Base-by-base conservation (phyloP, 495 filamentous ascomycete species). In the Aspergillus ellipticus region DNA sequence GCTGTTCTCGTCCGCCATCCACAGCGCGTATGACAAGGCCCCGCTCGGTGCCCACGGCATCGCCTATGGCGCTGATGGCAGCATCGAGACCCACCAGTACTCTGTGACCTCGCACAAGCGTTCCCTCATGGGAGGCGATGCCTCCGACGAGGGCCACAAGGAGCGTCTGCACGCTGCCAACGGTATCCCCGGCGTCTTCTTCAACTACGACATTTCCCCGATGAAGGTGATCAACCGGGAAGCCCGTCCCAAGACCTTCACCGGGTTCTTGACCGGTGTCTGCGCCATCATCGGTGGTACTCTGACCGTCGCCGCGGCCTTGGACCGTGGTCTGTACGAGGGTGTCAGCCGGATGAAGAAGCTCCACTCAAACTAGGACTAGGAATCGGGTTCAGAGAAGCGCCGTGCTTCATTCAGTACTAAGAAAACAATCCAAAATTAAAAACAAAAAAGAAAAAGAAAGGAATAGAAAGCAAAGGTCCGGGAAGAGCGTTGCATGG, bases 221-320 rank as follows among this genome's bases (percentile, higher is more conserved):
- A 97, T 99, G 95, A 99, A 97, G 74, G 95, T 99, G 42, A 88
- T 99, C 75, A 99, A 97, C 77, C 85, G 91, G 39, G 94, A 99
- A 77, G 88, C 87, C 57, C 84, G 90, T 17, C 74, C 84, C 16
- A 97, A 97, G 76, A 84, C 85, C 15, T 93, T 97, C 70, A 82
- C 88, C 1, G 87, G 89, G 5, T 97, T 99, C 76, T 64, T 99
- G 42, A 91, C 93, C 2, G 94, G 95, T 45, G 83, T 97, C 6
- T 97, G 94, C 66, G 92, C 94, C 19, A 86, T 97, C 48, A 87
- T 99, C 42, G 94, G 94, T 55, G 94, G 94, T 59, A 97, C 94
- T 0, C 69, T 99, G 56, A 99, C 94, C 1, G 94, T 99, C 7
- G 94, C 94, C 26, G 94, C 94, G 9, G 92, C 94, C 10, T 74